Conservation (phyloP, 306 rosid species). For the Prunus mume region DNA sequence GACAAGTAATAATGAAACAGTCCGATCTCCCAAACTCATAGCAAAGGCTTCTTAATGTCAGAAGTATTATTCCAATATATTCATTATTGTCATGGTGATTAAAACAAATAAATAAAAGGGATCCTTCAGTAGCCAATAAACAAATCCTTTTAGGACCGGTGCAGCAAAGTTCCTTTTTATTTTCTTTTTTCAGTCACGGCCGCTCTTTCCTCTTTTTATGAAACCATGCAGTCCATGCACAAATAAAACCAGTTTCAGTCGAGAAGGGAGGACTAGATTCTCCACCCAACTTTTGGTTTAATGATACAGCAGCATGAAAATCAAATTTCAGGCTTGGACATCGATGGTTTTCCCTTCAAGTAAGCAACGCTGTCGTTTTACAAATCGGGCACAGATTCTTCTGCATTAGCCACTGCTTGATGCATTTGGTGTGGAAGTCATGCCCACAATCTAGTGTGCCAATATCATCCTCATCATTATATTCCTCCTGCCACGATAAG, state of each 20-base stretch:
- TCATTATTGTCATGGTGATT: slow-evolving; percentile 4
- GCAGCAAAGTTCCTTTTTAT: slow-evolving; percentile 9
- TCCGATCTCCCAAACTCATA: background rate
- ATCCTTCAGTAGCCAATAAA: slow-evolving; percentile 10
- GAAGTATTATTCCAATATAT: slow-evolving; percentile 20
- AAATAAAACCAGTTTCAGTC: slow-evolving; percentile 8
- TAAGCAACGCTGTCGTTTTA: slow-evolving; percentile 67
- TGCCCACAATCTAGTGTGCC: slow-evolving; percentile 89
- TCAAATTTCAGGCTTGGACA: slow-evolving; percentile 20
- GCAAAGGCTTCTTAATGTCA: background rate
- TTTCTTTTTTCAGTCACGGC: background rate
- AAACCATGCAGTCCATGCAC: slow-evolving; percentile 26
- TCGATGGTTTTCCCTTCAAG: slow-evolving; percentile 39
- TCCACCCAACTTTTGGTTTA: slow-evolving; percentile 12
- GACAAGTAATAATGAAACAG: background rate
- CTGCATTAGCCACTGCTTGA: slow-evolving; percentile 83
- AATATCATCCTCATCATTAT: slow-evolving; percentile 55
- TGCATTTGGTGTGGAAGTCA: slow-evolving; percentile 70
- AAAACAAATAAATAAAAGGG: background rate
- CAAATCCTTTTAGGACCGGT: slow-evolving; percentile 13
- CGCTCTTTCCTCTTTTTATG: background rate
- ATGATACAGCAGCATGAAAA: slow-evolving; percentile 25
- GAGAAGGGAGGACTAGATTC: slow-evolving; percentile 10
- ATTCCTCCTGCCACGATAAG: slow-evolving; percentile 54
- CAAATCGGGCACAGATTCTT: slow-evolving; percentile 89